These are phyloP conservation scores for Rhynchospora pubera DNA, from an alignment of 176 grass and related monocot species.

Conservation along the genomic window DNA sequence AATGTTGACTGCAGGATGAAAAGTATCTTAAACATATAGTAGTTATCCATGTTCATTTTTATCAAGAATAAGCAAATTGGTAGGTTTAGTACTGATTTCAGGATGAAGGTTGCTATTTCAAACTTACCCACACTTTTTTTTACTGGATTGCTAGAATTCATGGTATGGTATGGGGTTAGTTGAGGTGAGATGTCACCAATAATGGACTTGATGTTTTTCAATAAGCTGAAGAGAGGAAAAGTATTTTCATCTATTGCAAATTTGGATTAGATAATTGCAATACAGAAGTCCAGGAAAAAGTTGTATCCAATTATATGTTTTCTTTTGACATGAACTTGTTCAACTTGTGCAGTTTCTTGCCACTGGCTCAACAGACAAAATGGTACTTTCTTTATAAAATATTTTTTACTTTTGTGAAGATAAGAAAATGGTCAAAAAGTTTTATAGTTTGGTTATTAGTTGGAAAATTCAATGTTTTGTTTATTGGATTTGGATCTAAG, in stretches of 20 bases:
- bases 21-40: neutral
- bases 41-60: neutral
- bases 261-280: neutral
- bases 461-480: neutral
- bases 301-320: neutral
- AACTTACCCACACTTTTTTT: neutral
- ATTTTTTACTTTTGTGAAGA: constrained; percentile 2
- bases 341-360: constrained; percentile 35
- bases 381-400: constrained; percentile 22
- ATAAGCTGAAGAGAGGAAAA: neutral
- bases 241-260: neutral
- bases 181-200: too few species aligned
- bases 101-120: neutral
- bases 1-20: neutral
- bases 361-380: constrained; percentile 49
- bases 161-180: too few species aligned
- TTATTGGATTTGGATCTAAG: neutral
- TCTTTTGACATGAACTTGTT: neutral
- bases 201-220: neutral
- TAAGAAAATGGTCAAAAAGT: neutral
- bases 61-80: neutral
- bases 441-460: neutral
- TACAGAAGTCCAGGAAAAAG: neutral
- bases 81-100: neutral
- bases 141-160: neutral